Base-by-base conservation (phyloP, 2,329 filamentous ascomycete genomes). In the Botrytis fragariae region DNA sequence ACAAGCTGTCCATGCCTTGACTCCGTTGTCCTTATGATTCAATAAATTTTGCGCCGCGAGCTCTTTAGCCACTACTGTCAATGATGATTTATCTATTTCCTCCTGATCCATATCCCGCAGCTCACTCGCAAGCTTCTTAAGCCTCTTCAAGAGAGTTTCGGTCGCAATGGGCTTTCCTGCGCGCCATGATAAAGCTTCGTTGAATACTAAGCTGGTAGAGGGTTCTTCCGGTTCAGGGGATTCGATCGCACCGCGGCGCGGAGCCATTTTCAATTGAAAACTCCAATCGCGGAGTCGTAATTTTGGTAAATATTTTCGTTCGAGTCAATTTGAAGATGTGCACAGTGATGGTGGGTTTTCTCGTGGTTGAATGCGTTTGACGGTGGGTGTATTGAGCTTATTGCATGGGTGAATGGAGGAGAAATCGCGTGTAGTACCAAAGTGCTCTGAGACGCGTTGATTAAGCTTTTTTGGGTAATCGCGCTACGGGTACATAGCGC, bases 1-100 rank as follows among this genome's bases (percentile, higher is more conserved):
- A 80, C 93, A 93, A 61, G 94, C 91, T 45, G 93, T 89, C 85
- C 92, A 97, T 39, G 96, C 95, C 82, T 93, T 92, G 76, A 99
- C 94, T 72, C 96, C 96, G 77, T 91, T 92, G 82, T 99, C 96
- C 84, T 97, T 97, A 84, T 99, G 96, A 74, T 89, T 90, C 64
- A 99, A 84, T 37, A 99, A 86, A 79, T 96, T 94, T 75, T 91
- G 90, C 76, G 91, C 90, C 9, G 91, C 93, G 62, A 99, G 87
- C 79, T 97, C 93, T 80, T 94, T 92, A 70, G 95, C 93, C 75
- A 97, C 93, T 69, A 91, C 90, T 75, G 87, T 89, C 76, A 98
- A 87, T n/a, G 94, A 95, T n/a, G 92, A 89, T 78, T 92, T 89
- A 74, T 97, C 90, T 73, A 92, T 90, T 73, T 92, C 91, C 79